Percentiles rank a stretch among this genome's conserved stretches.
These are phyloP conservation scores for Sinapis alba DNA, from an alignment of 441 rosid genomes.

Conservation along the genomic window DNA sequence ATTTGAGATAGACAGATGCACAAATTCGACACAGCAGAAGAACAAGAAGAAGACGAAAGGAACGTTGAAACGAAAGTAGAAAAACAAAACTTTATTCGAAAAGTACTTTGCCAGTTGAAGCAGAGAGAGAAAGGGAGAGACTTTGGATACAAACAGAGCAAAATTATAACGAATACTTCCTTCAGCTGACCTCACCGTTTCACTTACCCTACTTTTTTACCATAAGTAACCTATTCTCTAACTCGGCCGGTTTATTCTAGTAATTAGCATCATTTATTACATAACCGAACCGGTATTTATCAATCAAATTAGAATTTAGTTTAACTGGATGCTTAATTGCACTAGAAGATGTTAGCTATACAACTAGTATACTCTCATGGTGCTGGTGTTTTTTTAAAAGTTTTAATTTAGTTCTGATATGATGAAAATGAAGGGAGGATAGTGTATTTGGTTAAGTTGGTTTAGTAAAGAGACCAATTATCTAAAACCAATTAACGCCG, in stretches of 20 bases:
- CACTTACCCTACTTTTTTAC: slow-evolving; percentile 28
- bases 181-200: slow-evolving; percentile 79
- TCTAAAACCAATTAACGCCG: not conserved
- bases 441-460: not conserved
- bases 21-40: slow-evolving; percentile 15
- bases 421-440: not conserved
- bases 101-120: not conserved
- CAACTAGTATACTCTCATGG: not conserved
- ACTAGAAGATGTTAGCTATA: not conserved
- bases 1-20: slow-evolving; percentile 35
- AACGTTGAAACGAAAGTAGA: slow-evolving; percentile 28
- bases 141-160: slow-evolving; percentile 13
- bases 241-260: not conserved
- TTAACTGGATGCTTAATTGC: not conserved
- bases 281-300: not conserved
- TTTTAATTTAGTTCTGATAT: not conserved
- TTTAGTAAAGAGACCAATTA: not conserved
- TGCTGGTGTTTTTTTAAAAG: not conserved
- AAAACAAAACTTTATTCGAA: not conserved
- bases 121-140: not conserved
- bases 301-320: not conserved
- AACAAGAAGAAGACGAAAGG: slow-evolving; percentile 26
- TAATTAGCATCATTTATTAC: not conserved
- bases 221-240: not conserved
- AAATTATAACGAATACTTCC: slow-evolving; percentile 64